Conservation (phyloP, 73 alveolate genomes). For the Paramecium primaurelia region DNA sequence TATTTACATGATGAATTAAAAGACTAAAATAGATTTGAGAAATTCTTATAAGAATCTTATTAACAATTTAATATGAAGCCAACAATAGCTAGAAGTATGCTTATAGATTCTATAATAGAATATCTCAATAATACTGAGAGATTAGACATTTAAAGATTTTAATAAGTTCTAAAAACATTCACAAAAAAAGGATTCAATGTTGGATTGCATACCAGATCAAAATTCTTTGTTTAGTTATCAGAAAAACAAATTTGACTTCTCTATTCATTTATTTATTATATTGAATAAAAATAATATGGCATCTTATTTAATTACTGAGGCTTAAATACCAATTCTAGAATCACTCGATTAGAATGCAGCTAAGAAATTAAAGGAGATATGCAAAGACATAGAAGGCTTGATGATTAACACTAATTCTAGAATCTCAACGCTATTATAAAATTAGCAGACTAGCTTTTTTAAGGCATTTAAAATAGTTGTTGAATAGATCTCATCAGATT, state of each 20-base stretch:
- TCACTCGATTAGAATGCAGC: neutral
- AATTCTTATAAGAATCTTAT: neutral
- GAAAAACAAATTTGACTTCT: neutral
- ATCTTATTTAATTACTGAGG: neutral
- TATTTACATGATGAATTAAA: slow-evolving; percentile 77
- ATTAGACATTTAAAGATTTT: neutral
- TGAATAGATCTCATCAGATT: neutral
- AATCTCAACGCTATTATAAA: neutral
- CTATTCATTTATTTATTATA: neutral
- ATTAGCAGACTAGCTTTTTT: neutral
- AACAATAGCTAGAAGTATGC: neutral
- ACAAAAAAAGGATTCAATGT: neutral
- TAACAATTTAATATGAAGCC: neutral
- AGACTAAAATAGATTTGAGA: neutral
- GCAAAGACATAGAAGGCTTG: slow-evolving; percentile 19
- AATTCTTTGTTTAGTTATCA: neutral
- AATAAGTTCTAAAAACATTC: neutral
- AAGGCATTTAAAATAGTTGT: slow-evolving; percentile 34
- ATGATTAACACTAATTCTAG: neutral
- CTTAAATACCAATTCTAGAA: neutral
- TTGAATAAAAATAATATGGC: neutral
- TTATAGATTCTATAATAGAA: neutral
- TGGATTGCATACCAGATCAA: neutral
- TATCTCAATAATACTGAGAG: neutral
- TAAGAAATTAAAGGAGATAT: neutral